Evolutionary conservation across 495 filamentous ascomycete species (phyloP).

Genomic region (Tuber borchii): DNA sequence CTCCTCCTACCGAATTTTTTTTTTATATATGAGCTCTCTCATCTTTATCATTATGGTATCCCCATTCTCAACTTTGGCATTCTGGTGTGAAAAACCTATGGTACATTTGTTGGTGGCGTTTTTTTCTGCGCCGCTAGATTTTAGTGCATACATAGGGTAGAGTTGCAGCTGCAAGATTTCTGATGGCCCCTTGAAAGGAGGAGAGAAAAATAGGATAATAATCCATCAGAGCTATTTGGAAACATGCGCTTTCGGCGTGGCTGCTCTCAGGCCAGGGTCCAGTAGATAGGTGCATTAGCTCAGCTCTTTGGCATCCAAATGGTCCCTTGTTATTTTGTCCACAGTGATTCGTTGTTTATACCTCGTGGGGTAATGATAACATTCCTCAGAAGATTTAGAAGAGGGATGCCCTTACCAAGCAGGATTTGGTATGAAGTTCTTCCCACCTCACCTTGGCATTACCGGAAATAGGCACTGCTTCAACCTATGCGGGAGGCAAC

Average conservation of each 20-base stretch:
- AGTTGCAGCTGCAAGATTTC: neutral
- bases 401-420: neutral
- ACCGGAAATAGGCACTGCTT: conserved; percentile 11
- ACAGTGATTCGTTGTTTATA: neutral
- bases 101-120: neutral
- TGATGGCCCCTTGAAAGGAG: neutral
- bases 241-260: neutral
- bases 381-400: neutral
- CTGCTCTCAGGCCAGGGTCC: neutral
- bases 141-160: conserved; percentile 1
- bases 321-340: neutral
- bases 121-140: conserved; percentile 1
- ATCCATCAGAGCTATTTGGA: neutral
- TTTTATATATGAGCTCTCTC: neutral
- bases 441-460: neutral
- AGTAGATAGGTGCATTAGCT: neutral
- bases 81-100: neutral
- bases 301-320: neutral
- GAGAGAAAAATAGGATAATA: neutral
- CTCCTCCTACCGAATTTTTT: neutral
- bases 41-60: neutral
- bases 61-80: conserved; percentile 3
- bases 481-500: conserved; percentile 29
- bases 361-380: neutral
- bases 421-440: neutral